Percentiles rank a stretch among this genome's conserved stretches.
Evolutionary conservation across 2,329 filamentous ascomycete species (phyloP).

Genomic region (Aschersonia sp.): DNA sequence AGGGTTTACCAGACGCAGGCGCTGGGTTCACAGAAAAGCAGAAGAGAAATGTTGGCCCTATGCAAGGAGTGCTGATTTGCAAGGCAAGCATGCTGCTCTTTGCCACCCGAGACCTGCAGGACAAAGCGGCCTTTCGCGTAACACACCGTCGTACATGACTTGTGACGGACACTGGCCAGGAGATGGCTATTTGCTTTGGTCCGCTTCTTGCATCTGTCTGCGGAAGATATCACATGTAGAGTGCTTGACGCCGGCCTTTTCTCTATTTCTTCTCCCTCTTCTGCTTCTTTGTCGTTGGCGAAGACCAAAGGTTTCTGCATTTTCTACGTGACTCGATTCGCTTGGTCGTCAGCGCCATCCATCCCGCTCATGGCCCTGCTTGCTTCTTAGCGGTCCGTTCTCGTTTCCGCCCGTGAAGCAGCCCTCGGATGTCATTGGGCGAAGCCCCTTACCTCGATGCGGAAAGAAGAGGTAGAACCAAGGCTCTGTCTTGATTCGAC

Average conservation of each 20-base stretch:
- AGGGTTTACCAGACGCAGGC: background rate
- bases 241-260: background rate
- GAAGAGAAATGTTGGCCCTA: background rate
- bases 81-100: background rate
- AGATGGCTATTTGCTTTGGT: background rate
- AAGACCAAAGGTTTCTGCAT: too few species aligned
- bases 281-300: background rate
- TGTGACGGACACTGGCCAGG: background rate
- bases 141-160: background rate
- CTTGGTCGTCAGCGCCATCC: too few species aligned
- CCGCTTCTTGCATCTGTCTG: background rate
- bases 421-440: too few species aligned
- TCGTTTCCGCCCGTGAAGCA: too few species aligned
- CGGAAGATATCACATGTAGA: background rate
- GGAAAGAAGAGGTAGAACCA: too few species aligned
- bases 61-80: background rate
- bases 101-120: background rate
- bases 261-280: background rate
- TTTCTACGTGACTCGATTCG: too few species aligned
- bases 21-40: background rate
- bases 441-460: background rate
- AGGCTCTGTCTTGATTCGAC: too few species aligned
- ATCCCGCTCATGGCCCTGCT: too few species aligned
- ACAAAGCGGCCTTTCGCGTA: background rate
- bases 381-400: too few species aligned